Conservation (phyloP, 176 grass and related monocot genomes). For the Canna indica region DNA sequence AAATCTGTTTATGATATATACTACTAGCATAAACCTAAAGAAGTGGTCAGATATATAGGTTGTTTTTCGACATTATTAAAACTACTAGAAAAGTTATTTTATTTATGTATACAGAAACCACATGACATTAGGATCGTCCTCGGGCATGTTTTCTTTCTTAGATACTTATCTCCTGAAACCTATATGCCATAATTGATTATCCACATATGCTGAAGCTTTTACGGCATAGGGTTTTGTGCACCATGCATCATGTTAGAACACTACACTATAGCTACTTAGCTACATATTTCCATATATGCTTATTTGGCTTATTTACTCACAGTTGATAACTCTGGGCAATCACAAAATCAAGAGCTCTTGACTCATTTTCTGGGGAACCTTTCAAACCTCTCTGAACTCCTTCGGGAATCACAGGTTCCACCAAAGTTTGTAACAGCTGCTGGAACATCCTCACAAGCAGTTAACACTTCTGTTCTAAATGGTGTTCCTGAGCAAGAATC, state of each 20-base stretch:
- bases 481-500: conserved; percentile 28
- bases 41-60: too few relatives aligned
- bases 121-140: too few relatives aligned
- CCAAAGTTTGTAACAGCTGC: conserved; percentile 49
- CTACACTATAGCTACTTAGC: background rate
- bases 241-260: background rate
- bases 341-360: conserved; percentile 57
- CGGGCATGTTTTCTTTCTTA: too few relatives aligned
- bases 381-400: conserved; percentile 60
- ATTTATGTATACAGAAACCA: too few relatives aligned
- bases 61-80: too few relatives aligned
- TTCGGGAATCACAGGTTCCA: conserved; percentile 63
- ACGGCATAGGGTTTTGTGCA: background rate
- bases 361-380: conserved; percentile 63
- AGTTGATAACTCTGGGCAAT: conserved; percentile 52
- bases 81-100: too few relatives aligned
- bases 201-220: too few relatives aligned
- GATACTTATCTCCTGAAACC: too few relatives aligned
- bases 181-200: too few relatives aligned
- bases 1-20: too few relatives aligned
- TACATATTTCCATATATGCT: background rate
- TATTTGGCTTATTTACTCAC: conserved; percentile 23
- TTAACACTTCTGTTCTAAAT: conserved; percentile 39
- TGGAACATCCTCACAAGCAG: conserved; percentile 47
- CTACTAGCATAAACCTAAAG: too few relatives aligned